Evolutionary conservation across 192 early-diverging fungal species (phyloP), one percentile per base, ranked within the genome.

Genomic region (Coemansia sp.): DNA sequence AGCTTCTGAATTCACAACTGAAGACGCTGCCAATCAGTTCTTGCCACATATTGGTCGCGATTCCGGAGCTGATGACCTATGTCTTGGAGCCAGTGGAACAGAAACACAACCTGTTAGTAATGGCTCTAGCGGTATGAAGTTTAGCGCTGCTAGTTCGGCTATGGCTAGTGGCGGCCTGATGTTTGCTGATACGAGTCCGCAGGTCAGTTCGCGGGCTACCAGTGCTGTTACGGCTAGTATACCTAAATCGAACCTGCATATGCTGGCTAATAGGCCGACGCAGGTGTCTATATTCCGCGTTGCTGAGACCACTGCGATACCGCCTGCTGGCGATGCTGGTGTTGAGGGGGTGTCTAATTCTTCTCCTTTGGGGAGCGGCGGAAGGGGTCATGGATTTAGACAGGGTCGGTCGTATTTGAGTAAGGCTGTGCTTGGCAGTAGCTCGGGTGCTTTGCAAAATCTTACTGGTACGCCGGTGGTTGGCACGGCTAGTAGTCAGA

Each of bases 21-120:
- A 83, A 41, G 80, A 83, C 8, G 75, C 80, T 3, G 80, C 76
- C 6, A 83, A 83, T 43, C 80, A 83, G 63, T 75, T 83, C 18
- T 22, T 43, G 37, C 80, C 80, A 20, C 71, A 74, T 40, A 63
- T 83, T 34, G 62, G 65, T 1, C 64, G 61, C 11, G 69, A 69
- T 53, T 40, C 66, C 41, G 52, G 44, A 4, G 80, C 64, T 55
- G 76, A 83, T 61, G 80, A 83, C 60, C 64, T 78, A 15, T 30
- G 76, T 35, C 18, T 62, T 16, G 71, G 75, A 1, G 63, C 79
- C 43, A 77, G 63, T 20, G 52, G 64, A 3, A 15, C 59, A 0
- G 70, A 68, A 4, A 5, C 62, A 18, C 45, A 9, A 56, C 69
- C 64, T 8, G 3, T 64, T 9, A 7, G 20, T 47, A 65, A 32